Percentiles rank a stretch among this genome's conserved stretches.
Conservation (phyloP, 2,329 filamentous ascomycete genomes). For the Pseudofabraea citricarpa region DNA sequence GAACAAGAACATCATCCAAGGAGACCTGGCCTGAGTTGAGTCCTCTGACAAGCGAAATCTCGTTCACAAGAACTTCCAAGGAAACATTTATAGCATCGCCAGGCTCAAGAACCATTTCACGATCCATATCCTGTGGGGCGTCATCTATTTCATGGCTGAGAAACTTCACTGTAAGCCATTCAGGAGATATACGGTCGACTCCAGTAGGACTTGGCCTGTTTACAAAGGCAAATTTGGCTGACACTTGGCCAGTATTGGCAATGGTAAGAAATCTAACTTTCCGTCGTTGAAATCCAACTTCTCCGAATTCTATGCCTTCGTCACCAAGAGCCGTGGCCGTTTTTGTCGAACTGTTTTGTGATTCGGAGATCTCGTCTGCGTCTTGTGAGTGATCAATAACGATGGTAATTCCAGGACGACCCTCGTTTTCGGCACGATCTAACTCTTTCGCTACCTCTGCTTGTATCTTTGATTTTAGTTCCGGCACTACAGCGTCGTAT, state of each 20-base stretch:
- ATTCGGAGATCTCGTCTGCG: constrained; percentile 20
- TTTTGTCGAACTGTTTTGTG: constrained; percentile 7
- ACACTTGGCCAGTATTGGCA: constrained; percentile 84
- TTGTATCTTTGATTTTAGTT: constrained; percentile 78
- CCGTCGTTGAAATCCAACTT: constrained; percentile 63
- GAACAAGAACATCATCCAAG: constrained; percentile 82
- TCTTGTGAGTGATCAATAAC: constrained; percentile 63
- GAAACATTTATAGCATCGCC: constrained; percentile 75
- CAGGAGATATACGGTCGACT: constrained; percentile 37
- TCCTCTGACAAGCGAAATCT: constrained; percentile 56
- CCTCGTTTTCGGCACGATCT: constrained; percentile 88
- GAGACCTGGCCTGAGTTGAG: constrained; percentile 64
- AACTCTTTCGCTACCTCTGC: constrained; percentile 83
- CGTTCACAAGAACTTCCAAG: constrained; percentile 62
- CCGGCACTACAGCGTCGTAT: constrained; percentile 81
- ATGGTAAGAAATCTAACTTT: constrained; percentile 70
- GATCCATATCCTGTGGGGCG: constrained; percentile 13
- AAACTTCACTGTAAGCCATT: constrained; percentile 70
- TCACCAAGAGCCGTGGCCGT: constrained; percentile 29
- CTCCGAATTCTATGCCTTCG: constrained; percentile 70
- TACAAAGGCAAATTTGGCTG: constrained; percentile 75
- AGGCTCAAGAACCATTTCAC: constrained; percentile 65
- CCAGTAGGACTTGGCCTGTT: constrained; percentile 63
- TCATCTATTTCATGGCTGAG: constrained; percentile 42
- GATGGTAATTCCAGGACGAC: constrained; percentile 74